These are phyloP conservation scores for Suillus spraguei DNA, from an alignment of 768 basidiomycete genomes.

Conservation along the genomic window DNA sequence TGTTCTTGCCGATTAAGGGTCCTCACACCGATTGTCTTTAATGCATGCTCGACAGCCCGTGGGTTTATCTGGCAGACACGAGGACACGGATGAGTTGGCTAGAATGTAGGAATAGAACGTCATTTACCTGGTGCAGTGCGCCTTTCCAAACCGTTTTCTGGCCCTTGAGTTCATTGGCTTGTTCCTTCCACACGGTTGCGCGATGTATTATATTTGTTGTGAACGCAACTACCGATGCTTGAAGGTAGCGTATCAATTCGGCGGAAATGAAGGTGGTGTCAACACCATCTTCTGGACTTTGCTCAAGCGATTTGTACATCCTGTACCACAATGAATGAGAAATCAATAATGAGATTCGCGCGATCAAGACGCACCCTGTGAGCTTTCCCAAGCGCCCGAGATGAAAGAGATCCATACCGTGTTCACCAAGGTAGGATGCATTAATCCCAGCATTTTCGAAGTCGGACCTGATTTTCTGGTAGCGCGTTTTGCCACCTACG, in stretches of 20 bases:
- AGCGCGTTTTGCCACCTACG: conserved; percentile 41
- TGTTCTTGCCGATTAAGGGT: conserved; percentile 41
- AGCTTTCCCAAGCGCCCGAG: conserved; percentile 37
- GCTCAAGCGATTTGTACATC: conserved; percentile 32
- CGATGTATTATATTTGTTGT: conserved; percentile 51
- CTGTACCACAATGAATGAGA: conserved; percentile 15
- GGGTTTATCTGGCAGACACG: conserved; percentile 41
- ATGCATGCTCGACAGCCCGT: conserved; percentile 48
- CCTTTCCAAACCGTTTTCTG: conserved; percentile 62
- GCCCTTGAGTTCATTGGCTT: conserved; percentile 58
- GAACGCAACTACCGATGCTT: conserved; percentile 51
- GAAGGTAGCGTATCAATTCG: conserved; percentile 48
- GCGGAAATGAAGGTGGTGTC: conserved; percentile 30
- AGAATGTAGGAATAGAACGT: neutral
- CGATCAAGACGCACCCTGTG: conserved; percentile 41
- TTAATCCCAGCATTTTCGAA: conserved; percentile 50
- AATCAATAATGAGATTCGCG: conserved; percentile 27
- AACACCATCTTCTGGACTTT: conserved; percentile 21
- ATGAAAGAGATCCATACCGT: conserved; percentile 48
- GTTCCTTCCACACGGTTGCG: conserved; percentile 56
- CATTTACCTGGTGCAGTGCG: conserved; percentile 10
- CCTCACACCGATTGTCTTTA: conserved; percentile 48
- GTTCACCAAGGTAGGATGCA: conserved; percentile 40
- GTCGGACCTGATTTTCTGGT: conserved; percentile 44
- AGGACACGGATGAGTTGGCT: conserved; percentile 1